Conservation (phyloP, 257 asterid genomes). For the Solanum paucissectum region DNA sequence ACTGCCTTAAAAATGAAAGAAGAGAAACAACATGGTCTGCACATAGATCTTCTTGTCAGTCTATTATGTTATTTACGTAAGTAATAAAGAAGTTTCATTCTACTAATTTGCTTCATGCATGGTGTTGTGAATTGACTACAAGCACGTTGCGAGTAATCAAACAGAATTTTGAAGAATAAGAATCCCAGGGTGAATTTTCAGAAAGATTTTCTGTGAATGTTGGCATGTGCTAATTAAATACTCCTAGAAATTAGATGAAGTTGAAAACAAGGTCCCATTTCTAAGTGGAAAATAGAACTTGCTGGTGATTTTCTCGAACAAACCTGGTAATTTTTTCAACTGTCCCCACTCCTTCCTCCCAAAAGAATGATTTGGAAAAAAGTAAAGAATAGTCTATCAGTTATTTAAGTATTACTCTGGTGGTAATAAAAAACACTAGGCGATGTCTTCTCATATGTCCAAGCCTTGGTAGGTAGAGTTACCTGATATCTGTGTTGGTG, state of each 20-base stretch:
- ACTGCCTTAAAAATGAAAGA: not conserved
- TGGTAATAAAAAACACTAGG: not conserved
- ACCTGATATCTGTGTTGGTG: not conserved
- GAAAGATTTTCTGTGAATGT: not conserved
- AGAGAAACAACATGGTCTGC: not conserved
- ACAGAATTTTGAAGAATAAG: not conserved
- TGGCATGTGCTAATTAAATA: not conserved
- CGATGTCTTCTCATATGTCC: not conserved
- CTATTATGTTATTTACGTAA: not conserved
- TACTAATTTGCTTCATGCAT: not conserved
- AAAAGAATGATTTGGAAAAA: not conserved
- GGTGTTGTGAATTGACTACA: not conserved
- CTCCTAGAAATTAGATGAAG: not conserved
- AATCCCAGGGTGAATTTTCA: not conserved
- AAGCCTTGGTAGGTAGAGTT: not conserved
- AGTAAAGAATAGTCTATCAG: not conserved
- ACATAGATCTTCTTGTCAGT: not conserved
- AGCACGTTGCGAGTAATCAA: not conserved
- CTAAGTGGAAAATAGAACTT: not conserved
- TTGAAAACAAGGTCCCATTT: not conserved
- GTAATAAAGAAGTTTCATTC: not conserved
- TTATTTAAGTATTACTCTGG: not conserved
- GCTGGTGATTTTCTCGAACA: not conserved
- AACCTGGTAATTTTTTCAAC: not conserved
- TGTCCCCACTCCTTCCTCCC: not conserved